Percentiles rank a stretch among this genome's conserved stretches.
phyloP scores from a whole-genome alignment of 2,329 filamentous ascomycete genomes.

The Berkeleyomyces rouxiae region DNA sequence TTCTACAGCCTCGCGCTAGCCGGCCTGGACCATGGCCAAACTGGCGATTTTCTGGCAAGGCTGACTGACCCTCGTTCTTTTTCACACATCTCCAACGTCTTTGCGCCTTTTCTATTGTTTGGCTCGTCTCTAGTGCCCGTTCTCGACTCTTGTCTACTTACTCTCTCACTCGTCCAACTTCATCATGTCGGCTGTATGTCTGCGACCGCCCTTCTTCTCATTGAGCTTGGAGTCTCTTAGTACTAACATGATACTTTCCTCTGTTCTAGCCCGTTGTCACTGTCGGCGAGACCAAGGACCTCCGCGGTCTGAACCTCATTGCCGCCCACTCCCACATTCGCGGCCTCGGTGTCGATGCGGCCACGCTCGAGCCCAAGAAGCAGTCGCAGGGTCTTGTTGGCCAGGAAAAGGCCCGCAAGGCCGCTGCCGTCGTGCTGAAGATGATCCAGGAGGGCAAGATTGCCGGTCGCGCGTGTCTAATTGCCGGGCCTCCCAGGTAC shows the following conservation, averaged over 20 bases:
- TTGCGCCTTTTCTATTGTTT: background rate
- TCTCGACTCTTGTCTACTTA: background rate
- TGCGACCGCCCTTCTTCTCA: conserved; percentile 6
- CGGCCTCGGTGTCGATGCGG: conserved; percentile 80
- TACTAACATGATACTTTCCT: conserved; percentile 11
- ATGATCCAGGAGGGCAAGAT: conserved; percentile 99
- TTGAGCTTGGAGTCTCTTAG: background rate
- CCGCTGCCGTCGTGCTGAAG: conserved; percentile 86
- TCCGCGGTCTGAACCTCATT: conserved; percentile 91
- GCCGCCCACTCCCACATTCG: conserved; percentile 96
- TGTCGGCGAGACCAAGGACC: conserved; percentile 87
- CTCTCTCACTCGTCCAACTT: background rate
- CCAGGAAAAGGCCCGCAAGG: conserved; percentile 91
- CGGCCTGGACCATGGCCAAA: background rate
- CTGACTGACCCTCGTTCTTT: background rate
- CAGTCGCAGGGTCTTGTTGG: conserved; percentile 88
- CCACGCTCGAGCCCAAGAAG: conserved; percentile 72
- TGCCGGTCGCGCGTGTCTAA: conserved; percentile 82
- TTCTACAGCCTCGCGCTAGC: conserved; percentile 9
- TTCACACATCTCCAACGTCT: background rate
- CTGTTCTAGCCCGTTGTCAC: conserved; percentile 44
- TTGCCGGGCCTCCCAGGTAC: conserved; percentile 78
- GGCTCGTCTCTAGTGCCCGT: background rate
- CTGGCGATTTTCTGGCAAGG: conserved; percentile 19
- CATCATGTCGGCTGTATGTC: conserved; percentile 38